Evolutionary conservation across 257 asterid genomes (phyloP).

Genomic region (Orobanche coerulescens): DNA sequence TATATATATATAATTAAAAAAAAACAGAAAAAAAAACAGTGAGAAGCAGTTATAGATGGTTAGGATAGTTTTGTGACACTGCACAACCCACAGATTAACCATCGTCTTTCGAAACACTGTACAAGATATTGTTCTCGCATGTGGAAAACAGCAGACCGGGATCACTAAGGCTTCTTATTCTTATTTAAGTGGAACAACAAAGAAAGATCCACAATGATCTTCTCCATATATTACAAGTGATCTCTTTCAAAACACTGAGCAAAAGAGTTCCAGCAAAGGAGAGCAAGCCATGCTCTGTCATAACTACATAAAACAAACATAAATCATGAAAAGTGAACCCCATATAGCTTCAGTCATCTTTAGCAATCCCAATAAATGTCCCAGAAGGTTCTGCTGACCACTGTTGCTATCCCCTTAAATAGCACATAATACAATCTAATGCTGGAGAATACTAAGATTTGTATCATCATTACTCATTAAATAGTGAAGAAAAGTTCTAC

Average conservation of each 20-base stretch:
- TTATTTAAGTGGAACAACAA: not conserved
- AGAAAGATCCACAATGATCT: not conserved
- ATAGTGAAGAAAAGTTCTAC: not conserved
- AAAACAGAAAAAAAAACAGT: too few relatives aligned
- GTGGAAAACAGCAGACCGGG: not conserved
- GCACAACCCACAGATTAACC: conserved; percentile 3
- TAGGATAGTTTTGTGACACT: not conserved
- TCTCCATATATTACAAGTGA: conserved; percentile 7
- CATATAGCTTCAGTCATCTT: not conserved
- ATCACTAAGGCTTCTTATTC: not conserved
- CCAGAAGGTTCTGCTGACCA: not conserved
- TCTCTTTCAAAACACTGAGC: not conserved
- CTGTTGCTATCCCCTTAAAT: not conserved
- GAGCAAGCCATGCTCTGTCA: conserved; percentile 5
- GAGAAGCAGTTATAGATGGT: not conserved
- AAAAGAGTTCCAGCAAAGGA: not conserved
- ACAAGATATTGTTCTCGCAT: not conserved
- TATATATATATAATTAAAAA: too few relatives aligned
- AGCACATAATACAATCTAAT: not conserved
- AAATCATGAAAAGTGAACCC: not conserved
- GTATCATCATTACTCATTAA: not conserved
- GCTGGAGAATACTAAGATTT: not conserved
- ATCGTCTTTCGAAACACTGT: not conserved
- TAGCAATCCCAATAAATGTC: not conserved
- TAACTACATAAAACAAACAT: not conserved